A percentile compares a stretch with the other conserved stretches of the same genome.
phyloP scores from a whole-genome alignment of 1,284 basidiomycete genomes.

The Cutaneotrichosporon sp. region DNA sequence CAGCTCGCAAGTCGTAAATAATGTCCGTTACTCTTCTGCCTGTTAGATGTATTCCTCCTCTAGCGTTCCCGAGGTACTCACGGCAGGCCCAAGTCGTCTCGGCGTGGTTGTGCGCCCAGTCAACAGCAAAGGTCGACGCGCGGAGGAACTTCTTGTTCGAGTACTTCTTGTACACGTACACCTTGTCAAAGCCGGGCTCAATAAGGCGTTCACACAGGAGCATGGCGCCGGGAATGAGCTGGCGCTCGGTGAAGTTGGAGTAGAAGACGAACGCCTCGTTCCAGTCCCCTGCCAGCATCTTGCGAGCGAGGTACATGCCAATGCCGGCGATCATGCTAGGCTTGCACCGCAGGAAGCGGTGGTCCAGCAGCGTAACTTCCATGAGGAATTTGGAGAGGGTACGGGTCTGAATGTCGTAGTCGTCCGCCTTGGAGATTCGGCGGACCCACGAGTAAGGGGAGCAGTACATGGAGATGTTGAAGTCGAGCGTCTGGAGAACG shows the following conservation, averaged over 20 bases:
- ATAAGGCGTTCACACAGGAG: conserved; percentile 79
- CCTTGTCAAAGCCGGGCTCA: conserved; percentile 71
- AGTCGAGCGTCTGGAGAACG: conserved; percentile 83
- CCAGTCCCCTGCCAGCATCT: conserved; percentile 90
- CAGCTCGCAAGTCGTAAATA: not conserved
- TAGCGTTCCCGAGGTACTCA: not conserved
- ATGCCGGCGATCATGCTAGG: conserved; percentile 94
- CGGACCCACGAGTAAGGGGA: conserved; percentile 99
- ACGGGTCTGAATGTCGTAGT: conserved; percentile 96
- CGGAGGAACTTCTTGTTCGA: conserved; percentile 95
- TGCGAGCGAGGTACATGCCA: conserved; percentile 91
- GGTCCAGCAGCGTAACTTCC: conserved; percentile 89
- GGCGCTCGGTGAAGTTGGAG: conserved; percentile 86
- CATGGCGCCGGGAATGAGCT: conserved; percentile 75
- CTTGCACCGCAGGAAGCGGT: conserved; percentile 89
- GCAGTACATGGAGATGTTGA: conserved; percentile 94
- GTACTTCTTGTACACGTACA: conserved; percentile 95
- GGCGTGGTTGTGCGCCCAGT: conserved; percentile 50
- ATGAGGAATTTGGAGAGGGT: conserved; percentile 97
- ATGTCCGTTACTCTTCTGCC: not conserved
- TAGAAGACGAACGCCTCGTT: conserved; percentile 89
- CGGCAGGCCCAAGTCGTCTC: conserved; percentile 14
- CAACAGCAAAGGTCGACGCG: conserved; percentile 56
- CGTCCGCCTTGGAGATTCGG: conserved; percentile 96
- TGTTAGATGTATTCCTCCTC: not conserved